These are phyloP conservation scores for Podaxis sp. DNA, from an alignment of 768 basidiomycete species.

Conservation along the genomic window DNA sequence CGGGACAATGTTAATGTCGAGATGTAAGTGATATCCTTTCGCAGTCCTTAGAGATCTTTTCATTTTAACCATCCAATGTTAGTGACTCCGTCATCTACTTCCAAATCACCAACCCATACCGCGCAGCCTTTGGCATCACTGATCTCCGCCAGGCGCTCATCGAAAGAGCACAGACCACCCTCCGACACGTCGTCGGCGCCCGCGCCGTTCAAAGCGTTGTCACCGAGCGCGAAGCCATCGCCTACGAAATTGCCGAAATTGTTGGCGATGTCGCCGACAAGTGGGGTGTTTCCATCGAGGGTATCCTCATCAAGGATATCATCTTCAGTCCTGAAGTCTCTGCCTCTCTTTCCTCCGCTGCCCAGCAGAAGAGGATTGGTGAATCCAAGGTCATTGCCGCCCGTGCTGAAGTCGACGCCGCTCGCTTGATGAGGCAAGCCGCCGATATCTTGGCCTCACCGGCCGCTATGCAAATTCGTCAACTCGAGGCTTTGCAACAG, in stretches of 20 bases:
- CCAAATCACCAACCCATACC: conserved; percentile 88
- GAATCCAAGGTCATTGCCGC: conserved; percentile 97
- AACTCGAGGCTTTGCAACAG: conserved; percentile 90
- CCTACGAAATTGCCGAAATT: conserved; percentile 95
- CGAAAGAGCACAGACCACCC: conserved; percentile 89
- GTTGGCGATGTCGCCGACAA: conserved; percentile 90
- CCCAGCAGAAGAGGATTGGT: conserved; percentile 95
- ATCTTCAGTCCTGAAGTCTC: conserved; percentile 91
- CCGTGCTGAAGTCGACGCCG: conserved; percentile 92
- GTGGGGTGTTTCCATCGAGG: conserved; percentile 97
- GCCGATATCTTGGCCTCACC: conserved; percentile 93
- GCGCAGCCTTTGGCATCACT: conserved; percentile 90
- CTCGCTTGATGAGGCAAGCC: conserved; percentile 94
- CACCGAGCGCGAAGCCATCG: conserved; percentile 95
- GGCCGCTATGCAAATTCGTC: conserved; percentile 97
- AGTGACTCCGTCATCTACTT: conserved; percentile 94
- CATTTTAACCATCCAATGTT: conserved; percentile 5
- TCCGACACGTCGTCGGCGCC: conserved; percentile 96
- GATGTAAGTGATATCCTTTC: conserved; percentile 50
- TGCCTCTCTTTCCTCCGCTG: conserved; percentile 89
- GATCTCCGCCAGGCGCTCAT: conserved; percentile 84
- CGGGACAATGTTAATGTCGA: conserved; percentile 96
- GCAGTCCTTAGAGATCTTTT: background rate
- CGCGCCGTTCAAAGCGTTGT: conserved; percentile 94
- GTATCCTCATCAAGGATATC: conserved; percentile 93